phyloP scores from a whole-genome alignment of 2,329 filamentous ascomycete species.

The Hypoxylon sp. region DNA sequence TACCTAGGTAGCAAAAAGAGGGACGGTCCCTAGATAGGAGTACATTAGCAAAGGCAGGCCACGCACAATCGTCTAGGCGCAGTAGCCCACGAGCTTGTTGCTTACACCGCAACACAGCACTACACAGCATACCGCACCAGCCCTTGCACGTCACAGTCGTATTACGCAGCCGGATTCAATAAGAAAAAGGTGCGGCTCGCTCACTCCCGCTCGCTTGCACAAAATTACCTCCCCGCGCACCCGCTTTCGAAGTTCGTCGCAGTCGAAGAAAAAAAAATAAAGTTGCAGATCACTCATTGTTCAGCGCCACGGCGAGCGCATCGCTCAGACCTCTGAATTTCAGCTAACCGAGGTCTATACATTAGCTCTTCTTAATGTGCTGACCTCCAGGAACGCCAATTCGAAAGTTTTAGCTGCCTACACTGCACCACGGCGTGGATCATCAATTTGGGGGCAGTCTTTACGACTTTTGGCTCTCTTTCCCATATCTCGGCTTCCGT shows the following conservation, averaged over 20 bases:
- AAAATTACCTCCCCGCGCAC: conserved; percentile 50
- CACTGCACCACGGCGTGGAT: conserved; percentile 28
- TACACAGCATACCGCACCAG: conserved; percentile 37
- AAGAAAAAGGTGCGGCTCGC: conserved; percentile 51
- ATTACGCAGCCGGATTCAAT: conserved; percentile 51
- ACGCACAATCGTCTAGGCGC: conserved; percentile 47
- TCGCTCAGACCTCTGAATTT: conserved; percentile 16
- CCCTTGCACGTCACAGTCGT: conserved; percentile 48
- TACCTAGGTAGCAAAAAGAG: conserved; percentile 20
- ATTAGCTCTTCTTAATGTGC: conserved; percentile 29
- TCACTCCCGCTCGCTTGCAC: conserved; percentile 48
- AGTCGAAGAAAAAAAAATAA: conserved; percentile 20
- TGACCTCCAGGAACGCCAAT: conserved; percentile 23
- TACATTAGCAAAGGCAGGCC: conserved; percentile 36
- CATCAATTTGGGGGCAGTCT: conserved; percentile 11
- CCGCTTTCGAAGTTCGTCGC: conserved; percentile 42
- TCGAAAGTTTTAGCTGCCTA: conserved; percentile 20
- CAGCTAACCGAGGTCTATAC: conserved; percentile 19
- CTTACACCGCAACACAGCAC: conserved; percentile 51
- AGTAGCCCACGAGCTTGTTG: conserved; percentile 44
- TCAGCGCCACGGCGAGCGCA: conserved; percentile 35
- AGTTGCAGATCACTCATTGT: conserved; percentile 41
- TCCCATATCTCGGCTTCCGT: conserved; percentile 9
- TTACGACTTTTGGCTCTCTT: conserved; percentile 12
- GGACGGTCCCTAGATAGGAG: conserved; percentile 27